phyloP scores from a whole-genome alignment of 2,329 filamentous ascomycete species.

The Fusarium setosum region DNA sequence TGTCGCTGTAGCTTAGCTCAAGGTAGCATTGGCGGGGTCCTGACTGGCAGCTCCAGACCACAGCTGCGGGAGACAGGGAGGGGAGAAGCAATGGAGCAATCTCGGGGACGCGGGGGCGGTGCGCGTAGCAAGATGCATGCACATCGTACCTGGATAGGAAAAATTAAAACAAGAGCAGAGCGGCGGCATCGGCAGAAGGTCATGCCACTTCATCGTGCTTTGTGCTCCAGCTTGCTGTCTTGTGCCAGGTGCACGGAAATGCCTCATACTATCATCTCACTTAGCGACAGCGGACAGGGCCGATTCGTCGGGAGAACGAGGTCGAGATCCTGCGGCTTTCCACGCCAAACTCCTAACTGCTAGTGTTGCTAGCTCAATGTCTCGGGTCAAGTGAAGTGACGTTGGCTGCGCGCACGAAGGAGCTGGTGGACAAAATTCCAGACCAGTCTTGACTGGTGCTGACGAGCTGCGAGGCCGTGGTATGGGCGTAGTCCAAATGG shows the following conservation, averaged over 20 bases:
- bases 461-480: neutral
- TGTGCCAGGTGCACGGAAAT: constrained; percentile 34
- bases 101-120: constrained; percentile 22
- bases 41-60: constrained; percentile 7
- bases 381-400: neutral
- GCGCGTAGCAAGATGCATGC: constrained; percentile 8
- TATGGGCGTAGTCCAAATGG: neutral
- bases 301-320: constrained; percentile 26
- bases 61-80: constrained; percentile 9
- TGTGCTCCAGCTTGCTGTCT: neutral
- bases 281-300: constrained; percentile 15
- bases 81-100: constrained; percentile 16
- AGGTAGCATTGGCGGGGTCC: constrained; percentile 17
- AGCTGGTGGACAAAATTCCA: neutral
- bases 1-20: constrained; percentile 24
- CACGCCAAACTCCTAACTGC: constrained; percentile 7
- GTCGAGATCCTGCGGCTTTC: constrained; percentile 22
- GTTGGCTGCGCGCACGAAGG: neutral
- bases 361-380: constrained; percentile 9
- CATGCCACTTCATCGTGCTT: constrained; percentile 36
- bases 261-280: constrained; percentile 33
- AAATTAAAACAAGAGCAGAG: constrained; percentile 24
- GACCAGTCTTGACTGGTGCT: neutral
- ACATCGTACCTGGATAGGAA: constrained; percentile 14
- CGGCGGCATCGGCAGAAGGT: constrained; percentile 20